phyloP scores from a whole-genome alignment of 169 alveolate genomes.

The Eimeria falciformis region DNA sequence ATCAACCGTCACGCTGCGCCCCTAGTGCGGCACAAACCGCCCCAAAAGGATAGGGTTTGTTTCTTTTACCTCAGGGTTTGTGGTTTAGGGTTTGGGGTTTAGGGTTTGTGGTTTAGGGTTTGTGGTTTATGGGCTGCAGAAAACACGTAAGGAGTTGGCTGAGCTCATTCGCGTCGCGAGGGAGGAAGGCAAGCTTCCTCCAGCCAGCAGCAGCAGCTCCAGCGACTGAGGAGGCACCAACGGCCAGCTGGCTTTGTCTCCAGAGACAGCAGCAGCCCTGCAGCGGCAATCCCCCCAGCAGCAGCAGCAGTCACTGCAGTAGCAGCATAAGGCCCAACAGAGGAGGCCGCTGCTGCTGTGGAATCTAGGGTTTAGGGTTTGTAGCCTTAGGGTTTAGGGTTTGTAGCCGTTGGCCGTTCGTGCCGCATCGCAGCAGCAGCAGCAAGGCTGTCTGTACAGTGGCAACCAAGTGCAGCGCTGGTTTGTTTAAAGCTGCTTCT shows the following conservation, averaged over 20 bases:
- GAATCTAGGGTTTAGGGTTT: constrained; percentile 47
- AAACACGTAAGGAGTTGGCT: constrained; percentile 68
- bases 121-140: constrained; percentile 46
- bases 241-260: constrained; percentile 11
- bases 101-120: not conserved
- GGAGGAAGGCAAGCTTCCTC: constrained; percentile 55
- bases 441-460: too few relatives aligned
- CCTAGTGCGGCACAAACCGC: not conserved
- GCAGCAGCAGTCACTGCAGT: constrained; percentile 46
- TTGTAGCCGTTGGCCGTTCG: not conserved
- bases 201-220: constrained; percentile 56
- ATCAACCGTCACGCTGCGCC: not conserved
- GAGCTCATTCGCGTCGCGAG: constrained; percentile 70
- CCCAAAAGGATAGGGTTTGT: constrained; percentile 8
- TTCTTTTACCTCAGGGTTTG: constrained; percentile 1
- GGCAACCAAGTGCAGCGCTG: too few relatives aligned
- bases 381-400: constrained; percentile 44
- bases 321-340: not conserved
- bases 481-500: too few relatives aligned
- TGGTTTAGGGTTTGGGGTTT: constrained; percentile 38
- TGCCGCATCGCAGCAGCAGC: not conserved
- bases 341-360: not conserved
- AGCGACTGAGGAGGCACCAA: not conserved
- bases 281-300: too few relatives aligned
- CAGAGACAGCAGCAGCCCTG: not conserved